These are phyloP conservation scores for Rasamsonia emersonii DNA, from an alignment of 2,329 filamentous ascomycete species.

Conservation along the genomic window DNA sequence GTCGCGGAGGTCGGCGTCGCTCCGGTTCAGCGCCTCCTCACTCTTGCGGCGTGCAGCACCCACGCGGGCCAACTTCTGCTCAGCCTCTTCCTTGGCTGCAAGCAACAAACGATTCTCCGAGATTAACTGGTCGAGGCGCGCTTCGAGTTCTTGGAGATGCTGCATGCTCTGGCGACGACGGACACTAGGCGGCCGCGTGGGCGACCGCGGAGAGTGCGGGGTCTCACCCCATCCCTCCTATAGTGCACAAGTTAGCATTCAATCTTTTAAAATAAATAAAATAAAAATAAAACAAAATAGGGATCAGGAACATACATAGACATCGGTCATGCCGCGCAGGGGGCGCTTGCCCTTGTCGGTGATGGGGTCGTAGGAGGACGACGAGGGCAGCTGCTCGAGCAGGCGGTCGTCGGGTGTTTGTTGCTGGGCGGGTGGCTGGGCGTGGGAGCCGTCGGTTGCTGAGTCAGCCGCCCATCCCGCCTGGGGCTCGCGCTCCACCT, in stretches of 20 bases:
- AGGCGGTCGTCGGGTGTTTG: slow-evolving; percentile 16
- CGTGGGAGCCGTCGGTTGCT: slow-evolving; percentile 17
- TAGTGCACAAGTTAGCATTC: slow-evolving; percentile 13
- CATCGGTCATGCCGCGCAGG: slow-evolving; percentile 79
- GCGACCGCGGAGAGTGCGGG: slow-evolving; percentile 74
- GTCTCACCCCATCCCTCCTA: slow-evolving; percentile 93
- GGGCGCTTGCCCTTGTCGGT: slow-evolving; percentile 82
- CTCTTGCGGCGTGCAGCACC: slow-evolving; percentile 47
- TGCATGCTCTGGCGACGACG: slow-evolving; percentile 97
- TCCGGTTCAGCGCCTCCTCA: slow-evolving; percentile 51
- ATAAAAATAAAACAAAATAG: slow-evolving; percentile 11
- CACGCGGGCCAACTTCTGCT: slow-evolving; percentile 52
- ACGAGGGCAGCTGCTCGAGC: slow-evolving; percentile 35
- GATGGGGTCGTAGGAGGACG: slow-evolving; percentile 60
- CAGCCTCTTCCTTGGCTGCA: slow-evolving; percentile 62
- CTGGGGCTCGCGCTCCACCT: no score
- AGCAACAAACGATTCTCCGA: slow-evolving; percentile 75
- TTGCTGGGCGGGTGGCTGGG: slow-evolving; percentile 11
- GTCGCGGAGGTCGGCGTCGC: slow-evolving; percentile 64
- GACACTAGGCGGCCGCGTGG: slow-evolving; percentile 89
- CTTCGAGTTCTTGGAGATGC: slow-evolving; percentile 78
- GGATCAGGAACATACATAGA: slow-evolving; percentile 65
- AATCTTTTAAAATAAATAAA: slow-evolving; percentile 18
- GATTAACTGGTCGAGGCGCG: slow-evolving; percentile 70
- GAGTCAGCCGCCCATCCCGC: slow-evolving; percentile 5